Conservation (phyloP, 768 basidiomycete genomes). For the Xanthoconium purpureum region DNA sequence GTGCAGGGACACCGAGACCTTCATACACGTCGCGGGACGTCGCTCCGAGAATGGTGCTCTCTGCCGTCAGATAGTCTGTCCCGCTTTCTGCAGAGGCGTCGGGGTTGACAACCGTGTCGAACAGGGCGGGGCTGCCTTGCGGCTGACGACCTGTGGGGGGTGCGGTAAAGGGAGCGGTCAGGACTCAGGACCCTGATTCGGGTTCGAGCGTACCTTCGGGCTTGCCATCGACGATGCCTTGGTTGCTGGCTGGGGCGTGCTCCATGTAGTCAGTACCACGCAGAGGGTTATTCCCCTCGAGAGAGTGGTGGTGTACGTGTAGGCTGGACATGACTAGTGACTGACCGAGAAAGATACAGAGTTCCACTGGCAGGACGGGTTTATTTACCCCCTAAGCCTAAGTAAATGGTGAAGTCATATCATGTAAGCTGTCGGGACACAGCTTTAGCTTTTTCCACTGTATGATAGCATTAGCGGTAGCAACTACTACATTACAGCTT, state of each 20-base stretch:
- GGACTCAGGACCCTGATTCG: background rate
- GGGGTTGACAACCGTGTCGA: conserved; percentile 32
- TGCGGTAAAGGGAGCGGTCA: background rate
- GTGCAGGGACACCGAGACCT: conserved; percentile 30
- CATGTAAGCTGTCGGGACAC: background rate
- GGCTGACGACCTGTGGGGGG: conserved; percentile 13
- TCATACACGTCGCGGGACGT: conserved; percentile 34
- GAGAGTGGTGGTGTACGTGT: conserved; percentile 20
- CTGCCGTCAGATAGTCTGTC: conserved; percentile 9
- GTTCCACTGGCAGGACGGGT: background rate
- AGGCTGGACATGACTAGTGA: conserved; percentile 4
- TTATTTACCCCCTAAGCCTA: background rate
- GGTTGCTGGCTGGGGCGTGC: conserved; percentile 6
- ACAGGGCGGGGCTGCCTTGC: conserved; percentile 16
- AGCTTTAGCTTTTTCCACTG: background rate
- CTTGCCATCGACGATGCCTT: conserved; percentile 23
- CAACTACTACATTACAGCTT: background rate
- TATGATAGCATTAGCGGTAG: too few species aligned
- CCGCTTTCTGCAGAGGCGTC: conserved; percentile 27
- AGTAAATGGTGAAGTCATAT: conserved; percentile 15
- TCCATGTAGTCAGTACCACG: conserved; percentile 17
- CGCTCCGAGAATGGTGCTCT: conserved; percentile 30
- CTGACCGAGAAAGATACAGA: background rate
- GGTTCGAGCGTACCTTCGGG: conserved; percentile 9
- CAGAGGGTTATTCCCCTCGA: conserved; percentile 18